Evolutionary conservation across 2,329 filamentous ascomycete genomes (phyloP).

Genomic region (Intubia oerlemansii): DNA sequence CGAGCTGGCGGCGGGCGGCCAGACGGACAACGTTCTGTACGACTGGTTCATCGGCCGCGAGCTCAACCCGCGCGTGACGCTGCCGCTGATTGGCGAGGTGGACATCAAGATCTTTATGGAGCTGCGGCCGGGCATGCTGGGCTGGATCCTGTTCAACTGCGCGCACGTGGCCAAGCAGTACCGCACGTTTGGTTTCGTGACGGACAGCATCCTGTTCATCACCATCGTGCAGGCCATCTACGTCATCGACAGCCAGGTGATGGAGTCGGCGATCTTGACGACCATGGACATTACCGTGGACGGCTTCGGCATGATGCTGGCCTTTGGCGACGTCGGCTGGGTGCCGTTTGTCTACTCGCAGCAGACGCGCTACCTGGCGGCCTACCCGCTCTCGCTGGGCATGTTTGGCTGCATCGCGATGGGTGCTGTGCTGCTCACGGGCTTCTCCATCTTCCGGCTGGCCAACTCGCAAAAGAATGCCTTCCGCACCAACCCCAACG

Average conservation of each 20-base stretch:
- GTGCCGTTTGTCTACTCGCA: slow-evolving; percentile 75
- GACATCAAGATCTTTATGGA: slow-evolving; percentile 86
- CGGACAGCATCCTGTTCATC: slow-evolving; percentile 68
- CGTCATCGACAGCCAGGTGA: slow-evolving; percentile 64
- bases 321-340: slow-evolving; percentile 86
- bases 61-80: slow-evolving; percentile 64
- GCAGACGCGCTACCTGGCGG: slow-evolving; percentile 66
- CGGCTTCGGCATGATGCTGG: slow-evolving; percentile 87
- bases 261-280: slow-evolving; percentile 74
- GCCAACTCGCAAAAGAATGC: slow-evolving; percentile 89
- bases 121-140: slow-evolving; percentile 75
- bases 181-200: slow-evolving; percentile 60
- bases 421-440: slow-evolving; percentile 42
- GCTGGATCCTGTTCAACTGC: slow-evolving; percentile 71
- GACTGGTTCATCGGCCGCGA: slow-evolving; percentile 96
- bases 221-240: slow-evolving; percentile 63
- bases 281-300: slow-evolving; percentile 90
- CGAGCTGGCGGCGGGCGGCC: slow-evolving; percentile 63
- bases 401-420: slow-evolving; percentile 41
- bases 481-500: slow-evolving; percentile 72
- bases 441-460: slow-evolving; percentile 86
- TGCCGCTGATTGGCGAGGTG: slow-evolving; percentile 64
- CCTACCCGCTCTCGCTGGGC: slow-evolving; percentile 65
- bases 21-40: slow-evolving; percentile 69
- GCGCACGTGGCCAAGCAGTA: slow-evolving; percentile 79